Conservation (phyloP, 345 rosid species). For the Lagerstroemia speciosa region DNA sequence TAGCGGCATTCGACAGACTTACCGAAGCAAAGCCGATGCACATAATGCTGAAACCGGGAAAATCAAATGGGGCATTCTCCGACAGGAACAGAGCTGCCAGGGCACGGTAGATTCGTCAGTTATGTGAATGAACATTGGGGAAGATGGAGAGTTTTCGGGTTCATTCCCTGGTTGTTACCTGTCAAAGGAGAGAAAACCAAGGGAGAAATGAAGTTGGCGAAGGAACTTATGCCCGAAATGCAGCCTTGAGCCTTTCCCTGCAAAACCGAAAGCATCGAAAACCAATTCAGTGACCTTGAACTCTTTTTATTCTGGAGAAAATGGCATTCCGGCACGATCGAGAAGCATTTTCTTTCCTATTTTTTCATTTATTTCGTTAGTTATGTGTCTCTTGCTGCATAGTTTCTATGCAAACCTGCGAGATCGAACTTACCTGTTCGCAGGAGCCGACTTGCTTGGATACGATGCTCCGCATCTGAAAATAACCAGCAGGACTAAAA, state of each 20-base stretch:
- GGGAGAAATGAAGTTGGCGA: constrained; percentile 68
- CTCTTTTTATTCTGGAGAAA: no score
- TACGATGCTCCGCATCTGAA: constrained; percentile 76
- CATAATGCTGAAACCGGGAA: constrained; percentile 93
- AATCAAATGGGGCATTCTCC: constrained; percentile 60
- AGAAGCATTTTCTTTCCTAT: no score
- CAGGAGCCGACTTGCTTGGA: constrained; percentile 74
- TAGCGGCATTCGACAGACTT: constrained; percentile 12
- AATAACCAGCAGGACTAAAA: background rate
- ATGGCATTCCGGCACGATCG: no score
- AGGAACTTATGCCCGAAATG: constrained; percentile 69
- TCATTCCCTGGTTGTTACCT: constrained; percentile 28
- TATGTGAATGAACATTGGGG: background rate
- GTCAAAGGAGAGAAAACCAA: constrained; percentile 73
- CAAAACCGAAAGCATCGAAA: constrained; percentile 2
- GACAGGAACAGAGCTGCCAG: constrained; percentile 76
- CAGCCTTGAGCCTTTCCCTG: constrained; percentile 95
- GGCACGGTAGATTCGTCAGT: constrained; percentile 9
- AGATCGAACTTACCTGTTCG: constrained; percentile 52
- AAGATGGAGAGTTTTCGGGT: background rate
- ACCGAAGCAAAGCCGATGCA: constrained; percentile 59
- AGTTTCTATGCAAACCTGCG: background rate
- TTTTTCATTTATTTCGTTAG: no score
- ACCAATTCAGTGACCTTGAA: background rate
- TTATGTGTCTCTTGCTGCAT: background rate